These are phyloP conservation scores for Penicillium aurantiogriseum DNA, from an alignment of 2,329 filamentous ascomycete genomes.

Conservation along the genomic window DNA sequence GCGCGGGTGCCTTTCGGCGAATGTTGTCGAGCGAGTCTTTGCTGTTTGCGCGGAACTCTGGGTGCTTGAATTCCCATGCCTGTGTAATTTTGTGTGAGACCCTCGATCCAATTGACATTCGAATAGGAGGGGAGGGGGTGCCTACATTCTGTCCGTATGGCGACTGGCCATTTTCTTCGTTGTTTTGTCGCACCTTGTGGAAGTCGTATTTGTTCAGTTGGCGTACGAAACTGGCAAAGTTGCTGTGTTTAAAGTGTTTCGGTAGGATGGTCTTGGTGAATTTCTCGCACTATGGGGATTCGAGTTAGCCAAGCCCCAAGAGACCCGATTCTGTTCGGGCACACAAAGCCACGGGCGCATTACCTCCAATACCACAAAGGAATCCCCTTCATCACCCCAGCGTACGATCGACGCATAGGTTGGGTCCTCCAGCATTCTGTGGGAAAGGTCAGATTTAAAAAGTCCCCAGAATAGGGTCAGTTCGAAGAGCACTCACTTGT, in stretches of 20 bases:
- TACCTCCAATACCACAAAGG: conserved; percentile 97
- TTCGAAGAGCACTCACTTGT: conserved; percentile 72
- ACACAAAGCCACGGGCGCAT: conserved; percentile 19
- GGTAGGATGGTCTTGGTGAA: conserved; percentile 96
- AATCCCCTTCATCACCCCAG: conserved; percentile 93
- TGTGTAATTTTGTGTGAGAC: conserved; percentile 37
- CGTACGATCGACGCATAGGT: conserved; percentile 88
- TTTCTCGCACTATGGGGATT: conserved; percentile 76
- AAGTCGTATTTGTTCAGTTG: conserved; percentile 98
- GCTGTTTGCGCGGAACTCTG: conserved; percentile 91
- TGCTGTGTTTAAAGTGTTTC: conserved; percentile 99
- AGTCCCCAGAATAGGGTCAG: background rate
- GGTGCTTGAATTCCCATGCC: conserved; percentile 97
- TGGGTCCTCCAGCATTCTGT: conserved; percentile 92
- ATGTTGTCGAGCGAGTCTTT: conserved; percentile 98
- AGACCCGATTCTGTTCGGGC: background rate
- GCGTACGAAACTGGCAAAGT: conserved; percentile 94
- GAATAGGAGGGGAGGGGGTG: background rate
- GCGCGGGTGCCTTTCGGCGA: conserved; percentile 87
- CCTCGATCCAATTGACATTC: background rate
- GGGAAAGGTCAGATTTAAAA: conserved; percentile 19
- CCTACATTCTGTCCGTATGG: conserved; percentile 75
- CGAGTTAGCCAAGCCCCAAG: conserved; percentile 18
- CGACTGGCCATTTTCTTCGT: conserved; percentile 78
- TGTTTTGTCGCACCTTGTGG: conserved; percentile 92